phyloP scores from a whole-genome alignment of 768 basidiomycete genomes.

The Lentinula edodes region DNA sequence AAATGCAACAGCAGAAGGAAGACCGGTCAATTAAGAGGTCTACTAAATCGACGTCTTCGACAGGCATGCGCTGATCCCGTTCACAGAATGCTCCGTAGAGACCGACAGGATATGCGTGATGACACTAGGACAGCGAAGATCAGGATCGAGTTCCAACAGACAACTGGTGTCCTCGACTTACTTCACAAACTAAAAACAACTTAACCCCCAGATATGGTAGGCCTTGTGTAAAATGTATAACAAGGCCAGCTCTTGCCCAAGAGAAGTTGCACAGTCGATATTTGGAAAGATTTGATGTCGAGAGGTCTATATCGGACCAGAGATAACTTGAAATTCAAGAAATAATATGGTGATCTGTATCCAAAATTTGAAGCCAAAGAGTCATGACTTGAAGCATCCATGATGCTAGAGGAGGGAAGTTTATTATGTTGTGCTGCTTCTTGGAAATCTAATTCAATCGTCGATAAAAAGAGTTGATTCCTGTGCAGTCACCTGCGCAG shows the following conservation, averaged over 20 bases:
- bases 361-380: neutral
- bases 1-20: slow-evolving; percentile 62
- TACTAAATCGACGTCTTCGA: slow-evolving; percentile 66
- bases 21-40: slow-evolving; percentile 62
- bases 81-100: slow-evolving; percentile 66
- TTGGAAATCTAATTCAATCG: neutral
- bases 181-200: slow-evolving; percentile 56
- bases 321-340: neutral
- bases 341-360: neutral
- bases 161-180: slow-evolving; percentile 15
- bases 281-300: neutral
- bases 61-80: slow-evolving; percentile 62
- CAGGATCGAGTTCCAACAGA: slow-evolving; percentile 8
- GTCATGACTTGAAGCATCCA: neutral
- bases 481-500: neutral
- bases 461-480: neutral
- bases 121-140: slow-evolving; percentile 39
- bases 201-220: slow-evolving; percentile 8
- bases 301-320: neutral
- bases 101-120: slow-evolving; percentile 79
- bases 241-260: neutral
- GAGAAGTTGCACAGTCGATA: neutral
- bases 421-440: neutral
- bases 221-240: neutral
- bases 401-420: neutral